phyloP scores from a whole-genome alignment of 495 filamentous ascomycete genomes.

The Penicillium simplicissimum region DNA sequence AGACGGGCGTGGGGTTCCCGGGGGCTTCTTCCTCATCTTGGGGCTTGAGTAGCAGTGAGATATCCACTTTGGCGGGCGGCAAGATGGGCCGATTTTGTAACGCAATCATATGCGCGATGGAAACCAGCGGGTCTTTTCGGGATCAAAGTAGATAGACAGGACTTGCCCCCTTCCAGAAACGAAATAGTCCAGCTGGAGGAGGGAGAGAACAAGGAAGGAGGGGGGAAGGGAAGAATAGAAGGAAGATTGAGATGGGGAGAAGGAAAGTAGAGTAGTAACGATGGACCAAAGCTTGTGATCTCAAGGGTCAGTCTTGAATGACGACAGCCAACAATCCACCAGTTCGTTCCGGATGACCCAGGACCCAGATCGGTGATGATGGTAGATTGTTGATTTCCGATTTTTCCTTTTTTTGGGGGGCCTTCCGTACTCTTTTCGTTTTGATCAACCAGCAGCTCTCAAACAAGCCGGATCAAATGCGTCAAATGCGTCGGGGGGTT shows the following conservation, averaged over 20 bases:
- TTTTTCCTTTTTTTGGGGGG: neutral
- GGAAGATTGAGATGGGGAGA: slow-evolving; percentile 1
- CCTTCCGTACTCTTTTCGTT: neutral
- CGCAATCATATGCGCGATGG: slow-evolving; percentile 54
- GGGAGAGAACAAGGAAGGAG: neutral
- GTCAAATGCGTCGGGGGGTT: slow-evolving; percentile 6
- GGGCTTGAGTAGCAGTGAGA: slow-evolving; percentile 76
- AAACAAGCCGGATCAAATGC: slow-evolving; percentile 14
- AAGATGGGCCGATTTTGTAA: slow-evolving; percentile 50
- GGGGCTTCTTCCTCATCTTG: slow-evolving; percentile 79
- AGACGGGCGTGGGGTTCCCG: slow-evolving; percentile 50
- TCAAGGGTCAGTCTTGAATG: slow-evolving; percentile 8
- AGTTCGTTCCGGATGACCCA: neutral
- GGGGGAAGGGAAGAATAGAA: slow-evolving; percentile 2
- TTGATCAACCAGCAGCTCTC: slow-evolving; percentile 11
- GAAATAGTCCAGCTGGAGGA: slow-evolving; percentile 3
- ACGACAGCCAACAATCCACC: slow-evolving; percentile 14
- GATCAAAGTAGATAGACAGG: slow-evolving; percentile 9
- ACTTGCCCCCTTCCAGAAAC: slow-evolving; percentile 4
- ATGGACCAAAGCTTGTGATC: slow-evolving; percentile 16
- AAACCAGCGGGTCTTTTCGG: slow-evolving; percentile 8
- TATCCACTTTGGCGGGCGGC: slow-evolving; percentile 80
- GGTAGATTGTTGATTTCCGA: neutral
- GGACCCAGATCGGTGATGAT: neutral
- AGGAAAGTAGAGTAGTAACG: slow-evolving; percentile 2